Evolutionary conservation across 805 yeast genomes (phyloP).

Genomic region (Ogataea paraovalis): DNA sequence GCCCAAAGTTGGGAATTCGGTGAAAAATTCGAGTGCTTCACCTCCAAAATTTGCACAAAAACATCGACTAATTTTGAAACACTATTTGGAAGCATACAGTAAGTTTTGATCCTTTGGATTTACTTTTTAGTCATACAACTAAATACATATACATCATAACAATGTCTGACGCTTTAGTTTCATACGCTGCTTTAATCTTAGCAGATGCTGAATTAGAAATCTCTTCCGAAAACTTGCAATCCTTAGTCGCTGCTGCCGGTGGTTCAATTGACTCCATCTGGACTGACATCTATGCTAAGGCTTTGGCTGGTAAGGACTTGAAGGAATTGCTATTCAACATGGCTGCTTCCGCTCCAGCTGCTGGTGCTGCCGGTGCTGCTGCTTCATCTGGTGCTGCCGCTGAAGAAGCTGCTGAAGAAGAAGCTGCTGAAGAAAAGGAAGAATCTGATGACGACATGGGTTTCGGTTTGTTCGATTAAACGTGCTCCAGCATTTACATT

Average conservation of each 20-base stretch:
- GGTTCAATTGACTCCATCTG: constrained; percentile 77
- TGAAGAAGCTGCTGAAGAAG: constrained; percentile 61
- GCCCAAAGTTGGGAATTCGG: neutral
- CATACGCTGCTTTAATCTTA: constrained; percentile 97
- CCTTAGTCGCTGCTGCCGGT: constrained; percentile 80
- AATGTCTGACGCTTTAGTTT: constrained; percentile 93
- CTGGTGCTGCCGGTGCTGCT: constrained; percentile 64
- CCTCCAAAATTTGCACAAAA: neutral
- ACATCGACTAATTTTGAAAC: neutral
- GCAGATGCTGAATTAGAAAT: constrained; percentile 96
- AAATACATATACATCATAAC: constrained; percentile 14
- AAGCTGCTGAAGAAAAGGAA: constrained; percentile 48
- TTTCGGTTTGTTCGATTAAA: constrained; percentile 88
- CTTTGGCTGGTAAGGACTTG: constrained; percentile 78
- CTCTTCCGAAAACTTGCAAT: constrained; percentile 70
- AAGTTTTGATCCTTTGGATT: neutral
- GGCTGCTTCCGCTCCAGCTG: constrained; percentile 73
- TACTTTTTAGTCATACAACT: neutral
- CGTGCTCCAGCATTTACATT: constrained; percentile 7
- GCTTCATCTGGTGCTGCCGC: constrained; percentile 60
- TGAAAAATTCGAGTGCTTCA: neutral
- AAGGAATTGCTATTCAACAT: constrained; percentile 61
- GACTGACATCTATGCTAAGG: constrained; percentile 88
- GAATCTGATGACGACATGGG: constrained; percentile 86
- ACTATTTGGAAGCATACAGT: no score